Base-by-base conservation (phyloP, 169 alveolate species). In the Plasmodium coatneyi region DNA sequence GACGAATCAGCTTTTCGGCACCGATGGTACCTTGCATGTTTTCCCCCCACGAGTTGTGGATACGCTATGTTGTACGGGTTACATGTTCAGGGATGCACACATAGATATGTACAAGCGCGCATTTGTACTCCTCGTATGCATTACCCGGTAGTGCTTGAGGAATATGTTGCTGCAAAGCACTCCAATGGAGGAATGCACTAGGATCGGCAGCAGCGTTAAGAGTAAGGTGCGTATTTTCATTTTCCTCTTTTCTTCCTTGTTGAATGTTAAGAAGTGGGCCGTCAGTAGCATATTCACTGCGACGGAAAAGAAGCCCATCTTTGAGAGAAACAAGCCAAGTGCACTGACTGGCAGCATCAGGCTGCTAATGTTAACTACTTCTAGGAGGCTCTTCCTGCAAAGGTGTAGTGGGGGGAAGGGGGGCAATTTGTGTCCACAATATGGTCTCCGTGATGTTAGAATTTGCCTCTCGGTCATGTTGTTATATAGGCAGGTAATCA, bases 211-310 rank as follows among this genome's bases (percentile, higher is more conserved):
- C 71, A 82, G 52, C 1, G 95, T 91, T 91, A 91, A 91, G 82
- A 91, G 60, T 28, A 91, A 81, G 30, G 92, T 82, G 49, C 86
- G 52, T 30, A 71, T 36, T 71, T 91, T 81, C 92, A 91, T 91
- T 81, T 91, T 91, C 76, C 76, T 91, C 84, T 91, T 80, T 91
- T 80, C 86, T 56, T 91, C 95, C 43, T 91, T 91, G 71, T 49
- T 91, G 92, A 56, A 91, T 19, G 95, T 91, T 80, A 91, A 91
- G 76, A 91, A 91, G 74, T 91, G 95, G 34, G 95, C 66, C 39
- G 95, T 91, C 28, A 91, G 82, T 70, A 91, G 19, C 84, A 82
- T 80, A 91, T 91, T 91, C n/a, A 91, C 92, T 19, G 82, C 95
- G 70, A 91, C 95, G 46, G 95, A 74, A 71, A 91, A 91, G 30